Conservation (phyloP, 2,329 filamentous ascomycete genomes). For the Rutstroemia sp. region DNA sequence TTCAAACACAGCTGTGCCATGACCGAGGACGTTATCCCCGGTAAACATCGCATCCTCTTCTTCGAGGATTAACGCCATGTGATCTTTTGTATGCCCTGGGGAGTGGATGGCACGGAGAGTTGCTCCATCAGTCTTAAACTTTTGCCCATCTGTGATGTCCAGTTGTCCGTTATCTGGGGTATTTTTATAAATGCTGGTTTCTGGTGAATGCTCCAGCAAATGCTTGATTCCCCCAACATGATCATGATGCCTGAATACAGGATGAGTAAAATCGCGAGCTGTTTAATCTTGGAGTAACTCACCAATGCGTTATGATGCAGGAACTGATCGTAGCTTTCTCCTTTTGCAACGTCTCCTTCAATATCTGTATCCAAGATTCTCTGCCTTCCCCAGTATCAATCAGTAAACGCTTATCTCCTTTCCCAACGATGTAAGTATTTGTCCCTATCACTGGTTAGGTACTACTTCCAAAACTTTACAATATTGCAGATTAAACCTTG, state of each 20-base stretch:
- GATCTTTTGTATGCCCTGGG: constrained; percentile 74
- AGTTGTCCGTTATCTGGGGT: constrained; percentile 45
- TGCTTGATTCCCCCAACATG: constrained; percentile 72
- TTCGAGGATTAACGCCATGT: constrained; percentile 68
- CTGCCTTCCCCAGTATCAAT: constrained; percentile 82
- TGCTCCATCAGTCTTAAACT: constrained; percentile 49
- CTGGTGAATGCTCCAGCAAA: constrained; percentile 55
- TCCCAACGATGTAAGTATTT: constrained; percentile 90
- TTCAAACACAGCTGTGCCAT: constrained; percentile 82
- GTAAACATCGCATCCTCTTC: constrained; percentile 82
- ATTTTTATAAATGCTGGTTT: constrained; percentile 59
- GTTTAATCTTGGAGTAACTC: neutral
- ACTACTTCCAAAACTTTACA: constrained; percentile 6
- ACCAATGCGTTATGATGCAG: constrained; percentile 80
- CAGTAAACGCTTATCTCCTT: constrained; percentile 64
- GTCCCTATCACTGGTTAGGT: constrained; percentile 58
- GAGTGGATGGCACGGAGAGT: constrained; percentile 60
- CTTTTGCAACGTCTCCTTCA: constrained; percentile 56
- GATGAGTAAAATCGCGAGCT: neutral
- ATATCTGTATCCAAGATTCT: constrained; percentile 60
- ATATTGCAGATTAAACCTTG: constrained; percentile 39
- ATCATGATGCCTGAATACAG: constrained; percentile 53
- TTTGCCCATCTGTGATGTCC: constrained; percentile 48
- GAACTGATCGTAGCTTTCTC: constrained; percentile 63
- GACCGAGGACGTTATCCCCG: constrained; percentile 80